phyloP scores from a whole-genome alignment of 768 basidiomycete genomes.

The Mycena vitilis region DNA sequence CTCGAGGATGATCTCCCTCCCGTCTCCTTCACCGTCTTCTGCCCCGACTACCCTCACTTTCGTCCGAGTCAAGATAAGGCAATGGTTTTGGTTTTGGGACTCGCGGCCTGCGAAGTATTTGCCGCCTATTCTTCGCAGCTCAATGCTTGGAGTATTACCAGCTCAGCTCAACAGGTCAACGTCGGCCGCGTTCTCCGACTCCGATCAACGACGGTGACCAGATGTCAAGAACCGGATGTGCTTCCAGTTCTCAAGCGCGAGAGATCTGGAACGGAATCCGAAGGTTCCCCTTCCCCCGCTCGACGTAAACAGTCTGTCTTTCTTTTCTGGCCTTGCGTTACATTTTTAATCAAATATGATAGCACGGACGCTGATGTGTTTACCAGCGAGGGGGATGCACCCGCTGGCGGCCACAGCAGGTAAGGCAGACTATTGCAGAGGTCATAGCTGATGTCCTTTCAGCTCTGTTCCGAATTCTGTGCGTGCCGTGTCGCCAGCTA shows the following conservation, averaged over 20 bases:
- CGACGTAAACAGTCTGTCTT: too few species aligned
- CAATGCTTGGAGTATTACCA: background rate
- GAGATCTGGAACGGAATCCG: background rate
- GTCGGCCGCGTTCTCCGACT: background rate
- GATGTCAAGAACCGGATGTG: background rate
- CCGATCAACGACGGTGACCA: background rate
- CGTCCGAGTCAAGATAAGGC: background rate
- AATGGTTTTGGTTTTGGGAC: background rate
- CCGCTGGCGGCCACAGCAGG: too few species aligned
- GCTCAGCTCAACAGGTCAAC: background rate
- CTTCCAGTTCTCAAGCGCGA: background rate
- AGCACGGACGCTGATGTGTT: too few species aligned
- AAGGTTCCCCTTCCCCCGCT: background rate
- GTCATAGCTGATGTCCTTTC: too few species aligned
- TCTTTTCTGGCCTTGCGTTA: too few species aligned
- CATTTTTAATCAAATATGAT: too few species aligned
- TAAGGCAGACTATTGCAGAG: too few species aligned
- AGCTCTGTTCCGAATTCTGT: too few species aligned
- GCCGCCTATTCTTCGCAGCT: background rate
- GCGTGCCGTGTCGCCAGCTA: too few species aligned
- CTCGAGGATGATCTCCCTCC: background rate
- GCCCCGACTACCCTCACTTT: background rate
- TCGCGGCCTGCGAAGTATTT: background rate
- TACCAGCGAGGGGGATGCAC: too few species aligned
- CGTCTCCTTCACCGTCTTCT: background rate